Evolutionary conservation across 495 filamentous ascomycete genomes (phyloP).

Genomic region (Pseudevernia furfuracea): DNA sequence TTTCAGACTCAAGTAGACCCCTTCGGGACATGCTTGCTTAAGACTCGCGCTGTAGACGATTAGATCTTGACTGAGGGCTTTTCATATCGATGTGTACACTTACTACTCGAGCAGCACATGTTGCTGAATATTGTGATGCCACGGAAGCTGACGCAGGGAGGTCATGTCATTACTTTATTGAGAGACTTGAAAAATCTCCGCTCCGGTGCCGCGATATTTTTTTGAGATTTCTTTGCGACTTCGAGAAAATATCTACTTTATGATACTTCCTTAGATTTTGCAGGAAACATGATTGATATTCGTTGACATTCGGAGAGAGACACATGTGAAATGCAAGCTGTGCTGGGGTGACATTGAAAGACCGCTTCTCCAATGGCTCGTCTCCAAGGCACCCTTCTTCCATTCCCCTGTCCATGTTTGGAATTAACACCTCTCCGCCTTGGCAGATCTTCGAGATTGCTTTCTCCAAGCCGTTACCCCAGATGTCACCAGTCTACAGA

Average conservation of each 20-base stretch:
- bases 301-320: background rate
- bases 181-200: background rate
- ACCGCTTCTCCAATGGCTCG: slow-evolving; percentile 15
- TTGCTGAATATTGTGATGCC: slow-evolving; percentile 38
- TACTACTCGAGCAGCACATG: slow-evolving; percentile 75
- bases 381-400: slow-evolving; percentile 42
- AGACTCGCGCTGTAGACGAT: slow-evolving; percentile 58
- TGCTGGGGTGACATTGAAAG: background rate
- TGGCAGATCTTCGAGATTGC: slow-evolving; percentile 26
- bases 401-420: slow-evolving; percentile 59
- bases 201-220: background rate
- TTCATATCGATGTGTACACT: slow-evolving; percentile 24
- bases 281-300: too few species aligned
- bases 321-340: background rate
- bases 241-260: background rate
- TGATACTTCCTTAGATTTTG: too few species aligned
- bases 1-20: slow-evolving; percentile 78
- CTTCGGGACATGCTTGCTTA: slow-evolving; percentile 70
- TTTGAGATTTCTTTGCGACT: background rate
- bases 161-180: slow-evolving; percentile 16
- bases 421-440: slow-evolving; percentile 32
- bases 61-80: slow-evolving; percentile 3
- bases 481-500: slow-evolving; percentile 32
- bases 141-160: slow-evolving; percentile 14
- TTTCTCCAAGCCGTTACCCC: slow-evolving; percentile 21